Evolutionary conservation across 2,329 filamentous ascomycete species (phyloP).

Genomic region (Nemania diffusa): DNA sequence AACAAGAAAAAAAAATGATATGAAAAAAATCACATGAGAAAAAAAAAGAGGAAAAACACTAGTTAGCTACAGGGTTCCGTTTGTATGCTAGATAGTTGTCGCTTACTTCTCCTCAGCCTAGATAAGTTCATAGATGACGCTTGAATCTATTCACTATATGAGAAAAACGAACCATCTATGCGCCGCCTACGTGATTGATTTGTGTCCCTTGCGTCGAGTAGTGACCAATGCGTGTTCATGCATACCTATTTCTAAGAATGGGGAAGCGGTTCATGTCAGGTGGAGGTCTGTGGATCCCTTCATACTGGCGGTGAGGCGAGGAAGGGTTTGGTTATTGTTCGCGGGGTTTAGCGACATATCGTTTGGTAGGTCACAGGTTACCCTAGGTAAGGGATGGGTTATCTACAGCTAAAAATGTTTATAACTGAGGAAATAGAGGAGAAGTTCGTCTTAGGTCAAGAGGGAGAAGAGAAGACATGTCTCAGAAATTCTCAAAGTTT

Average conservation of each 20-base stretch:
- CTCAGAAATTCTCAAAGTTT: not conserved
- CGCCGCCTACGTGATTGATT: not conserved
- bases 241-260: not conserved
- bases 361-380: too few species aligned
- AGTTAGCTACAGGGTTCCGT: constrained; percentile 13
- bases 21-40: not conserved
- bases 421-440: too few species aligned
- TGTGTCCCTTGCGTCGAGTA: not conserved
- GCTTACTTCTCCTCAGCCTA: constrained; percentile 22
- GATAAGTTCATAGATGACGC: constrained; percentile 32
- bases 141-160: constrained; percentile 36
- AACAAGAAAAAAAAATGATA: constrained; percentile 5
- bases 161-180: constrained; percentile 14
- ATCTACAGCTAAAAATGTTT: not conserved
- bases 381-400: not conserved
- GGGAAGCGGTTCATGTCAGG: not conserved
- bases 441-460: not conserved
- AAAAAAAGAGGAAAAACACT: not conserved
- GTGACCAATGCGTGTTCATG: not conserved
- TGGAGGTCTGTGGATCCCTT: not conserved
- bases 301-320: constrained; percentile 1
- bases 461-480: not conserved
- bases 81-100: constrained; percentile 22
- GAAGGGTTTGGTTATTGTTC: not conserved
- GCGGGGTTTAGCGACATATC: too few species aligned